Percentiles rank a stretch among this genome's conserved stretches.
Evolutionary conservation across 805 yeast genomes (phyloP).

Genomic region (Sugiyamaella qingdaonensis): DNA sequence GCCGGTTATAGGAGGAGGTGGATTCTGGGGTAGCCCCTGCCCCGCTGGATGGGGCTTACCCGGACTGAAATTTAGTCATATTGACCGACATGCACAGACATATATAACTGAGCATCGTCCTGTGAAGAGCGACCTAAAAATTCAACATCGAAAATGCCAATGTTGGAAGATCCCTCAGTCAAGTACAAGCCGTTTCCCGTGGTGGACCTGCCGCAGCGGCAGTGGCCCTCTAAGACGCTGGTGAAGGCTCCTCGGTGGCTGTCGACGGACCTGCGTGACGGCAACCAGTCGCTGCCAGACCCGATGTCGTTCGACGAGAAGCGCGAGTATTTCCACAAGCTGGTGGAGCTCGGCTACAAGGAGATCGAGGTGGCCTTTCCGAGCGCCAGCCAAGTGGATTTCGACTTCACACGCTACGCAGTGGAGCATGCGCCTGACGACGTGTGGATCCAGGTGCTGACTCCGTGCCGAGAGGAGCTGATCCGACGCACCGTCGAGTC

Average conservation of each 20-base stretch:
- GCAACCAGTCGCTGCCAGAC: constrained; percentile 80
- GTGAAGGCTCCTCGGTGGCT: constrained; percentile 74
- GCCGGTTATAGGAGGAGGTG: not conserved
- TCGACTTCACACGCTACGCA: constrained; percentile 74
- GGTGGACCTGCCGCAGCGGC: constrained; percentile 54
- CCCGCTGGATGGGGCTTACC: not conserved
- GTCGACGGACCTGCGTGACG: constrained; percentile 79
- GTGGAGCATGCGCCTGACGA: constrained; percentile 71
- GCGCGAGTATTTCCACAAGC: constrained; percentile 61
- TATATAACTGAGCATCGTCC: not conserved
- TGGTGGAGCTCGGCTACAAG: constrained; percentile 71
- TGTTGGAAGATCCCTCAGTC: constrained; percentile 51
- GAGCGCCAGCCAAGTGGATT: constrained; percentile 73
- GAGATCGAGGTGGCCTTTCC: constrained; percentile 85
- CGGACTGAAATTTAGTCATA: constrained; percentile 3
- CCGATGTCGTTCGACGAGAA: constrained; percentile 83
- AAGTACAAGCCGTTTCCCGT: constrained; percentile 59
- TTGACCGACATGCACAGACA: not conserved
- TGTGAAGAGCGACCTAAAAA: not conserved
- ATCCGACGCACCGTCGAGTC: constrained; percentile 69
- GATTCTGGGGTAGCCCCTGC: constrained; percentile 2
- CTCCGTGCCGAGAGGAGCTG: constrained; percentile 73
- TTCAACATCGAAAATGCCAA: constrained; percentile 23
- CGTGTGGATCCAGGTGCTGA: constrained; percentile 69
- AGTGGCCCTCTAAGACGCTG: constrained; percentile 63